Evolutionary conservation across 192 early-diverging fungal species (phyloP).

Genomic region (Coemansia sp.): DNA sequence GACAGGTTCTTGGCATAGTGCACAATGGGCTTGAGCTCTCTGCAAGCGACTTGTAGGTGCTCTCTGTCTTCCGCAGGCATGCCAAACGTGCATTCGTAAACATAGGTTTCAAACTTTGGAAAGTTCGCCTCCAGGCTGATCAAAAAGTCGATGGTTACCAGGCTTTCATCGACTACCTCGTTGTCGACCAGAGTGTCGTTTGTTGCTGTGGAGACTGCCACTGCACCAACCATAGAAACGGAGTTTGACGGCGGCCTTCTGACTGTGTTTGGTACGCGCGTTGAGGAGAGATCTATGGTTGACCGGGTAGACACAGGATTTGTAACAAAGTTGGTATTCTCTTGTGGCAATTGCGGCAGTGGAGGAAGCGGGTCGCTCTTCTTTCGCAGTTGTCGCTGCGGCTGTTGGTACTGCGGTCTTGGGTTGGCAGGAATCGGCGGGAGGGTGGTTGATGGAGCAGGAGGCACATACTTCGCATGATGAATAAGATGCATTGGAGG

Average conservation of each 20-base stretch:
- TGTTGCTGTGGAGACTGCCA: slow-evolving; percentile 31
- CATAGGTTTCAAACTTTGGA: slow-evolving; percentile 29
- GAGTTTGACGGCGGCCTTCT: slow-evolving; percentile 5
- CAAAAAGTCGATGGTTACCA: slow-evolving; percentile 51
- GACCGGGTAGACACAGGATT: not conserved
- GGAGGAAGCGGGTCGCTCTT: slow-evolving; percentile 1
- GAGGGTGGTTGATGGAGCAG: slow-evolving; percentile 20
- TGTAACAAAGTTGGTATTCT: not conserved
- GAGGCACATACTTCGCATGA: slow-evolving; percentile 10
- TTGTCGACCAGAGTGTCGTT: slow-evolving; percentile 40
- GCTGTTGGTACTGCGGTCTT: slow-evolving; percentile 11
- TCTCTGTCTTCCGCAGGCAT: not conserved
- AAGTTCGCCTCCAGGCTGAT: slow-evolving; percentile 46
- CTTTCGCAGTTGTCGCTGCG: slow-evolving; percentile 1
- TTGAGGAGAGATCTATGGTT: slow-evolving; percentile 38
- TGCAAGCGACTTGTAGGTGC: slow-evolving; percentile 24
- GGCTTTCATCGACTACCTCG: slow-evolving; percentile 43
- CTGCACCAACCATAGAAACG: slow-evolving; percentile 13
- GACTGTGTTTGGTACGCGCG: not conserved
- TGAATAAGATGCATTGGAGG: too few species aligned
- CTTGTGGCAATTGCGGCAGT: not conserved
- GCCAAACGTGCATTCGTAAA: slow-evolving; percentile 7
- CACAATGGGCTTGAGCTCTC: slow-evolving; percentile 51
- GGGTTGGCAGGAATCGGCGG: slow-evolving; percentile 13
- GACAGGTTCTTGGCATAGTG: slow-evolving; percentile 50